Evolutionary conservation across 345 rosid species (phyloP).

Genomic region (Cochlearia excelsa): DNA sequence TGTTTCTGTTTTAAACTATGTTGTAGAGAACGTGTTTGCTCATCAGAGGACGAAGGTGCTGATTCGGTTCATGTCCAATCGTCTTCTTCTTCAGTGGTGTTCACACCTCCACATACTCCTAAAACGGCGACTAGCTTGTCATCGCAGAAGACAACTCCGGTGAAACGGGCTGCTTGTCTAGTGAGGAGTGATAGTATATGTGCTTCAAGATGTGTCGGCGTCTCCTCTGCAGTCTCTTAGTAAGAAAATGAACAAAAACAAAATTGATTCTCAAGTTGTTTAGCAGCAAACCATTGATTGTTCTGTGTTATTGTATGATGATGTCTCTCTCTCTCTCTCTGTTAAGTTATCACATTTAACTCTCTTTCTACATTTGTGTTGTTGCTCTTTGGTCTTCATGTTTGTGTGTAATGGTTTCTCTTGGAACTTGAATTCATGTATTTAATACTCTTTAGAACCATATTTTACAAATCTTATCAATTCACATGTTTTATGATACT

Average conservation of each 20-base stretch:
- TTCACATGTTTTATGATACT: too few species aligned
- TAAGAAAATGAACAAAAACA: background rate
- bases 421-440: slow-evolving; percentile 37
- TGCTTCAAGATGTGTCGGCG: slow-evolving; percentile 60
- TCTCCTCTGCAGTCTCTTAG: slow-evolving; percentile 37
- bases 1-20: background rate
- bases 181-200: slow-evolving; percentile 69
- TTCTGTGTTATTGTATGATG: slow-evolving; percentile 32
- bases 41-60: slow-evolving; percentile 42
- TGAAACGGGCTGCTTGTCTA: slow-evolving; percentile 48
- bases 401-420: slow-evolving; percentile 35
- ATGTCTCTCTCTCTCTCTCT: slow-evolving; percentile 18
- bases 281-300: slow-evolving; percentile 42
- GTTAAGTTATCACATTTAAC: slow-evolving; percentile 14
- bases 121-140: slow-evolving; percentile 28
- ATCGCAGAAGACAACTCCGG: slow-evolving; percentile 39
- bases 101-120: slow-evolving; percentile 46
- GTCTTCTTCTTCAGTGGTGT: slow-evolving; percentile 42
- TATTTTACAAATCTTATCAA: too few species aligned
- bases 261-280: slow-evolving; percentile 33
- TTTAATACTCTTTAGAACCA: slow-evolving; percentile 16
- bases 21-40: slow-evolving; percentile 68
- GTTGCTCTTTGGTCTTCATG: background rate
- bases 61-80: slow-evolving; percentile 49
- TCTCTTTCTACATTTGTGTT: background rate